phyloP scores from a whole-genome alignment of 2,329 filamentous ascomycete genomes.

The Neurospora sp. region DNA sequence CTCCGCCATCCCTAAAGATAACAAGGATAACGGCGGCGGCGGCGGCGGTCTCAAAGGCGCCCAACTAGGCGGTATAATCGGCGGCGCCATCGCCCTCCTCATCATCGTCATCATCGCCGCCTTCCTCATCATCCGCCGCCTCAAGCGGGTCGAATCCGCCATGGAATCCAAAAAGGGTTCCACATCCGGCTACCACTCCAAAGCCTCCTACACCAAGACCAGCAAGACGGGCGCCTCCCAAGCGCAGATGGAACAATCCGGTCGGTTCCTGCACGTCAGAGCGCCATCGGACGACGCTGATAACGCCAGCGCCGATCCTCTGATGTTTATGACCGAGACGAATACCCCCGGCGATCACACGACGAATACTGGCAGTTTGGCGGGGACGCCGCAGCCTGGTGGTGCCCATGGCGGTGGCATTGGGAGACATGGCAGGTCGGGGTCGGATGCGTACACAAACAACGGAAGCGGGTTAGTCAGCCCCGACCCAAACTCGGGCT shows the following conservation, averaged over 20 bases:
- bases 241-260: conserved; percentile 27
- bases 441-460: conserved; percentile 11
- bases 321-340: conserved; percentile 20
- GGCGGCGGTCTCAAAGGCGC: conserved; percentile 26
- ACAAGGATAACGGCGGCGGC: conserved; percentile 15
- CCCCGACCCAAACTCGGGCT: conserved; percentile 15
- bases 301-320: conserved; percentile 31
- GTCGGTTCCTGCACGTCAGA: conserved; percentile 20
- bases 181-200: conserved; percentile 23
- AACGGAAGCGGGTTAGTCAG: neutral
- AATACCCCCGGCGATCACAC: conserved; percentile 10
- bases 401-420: neutral
- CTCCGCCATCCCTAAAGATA: conserved; percentile 21
- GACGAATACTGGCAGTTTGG: conserved; percentile 4
- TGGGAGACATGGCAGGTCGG: conserved; percentile 10
- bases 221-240: conserved; percentile 12
- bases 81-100: conserved; percentile 38
- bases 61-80: conserved; percentile 44
- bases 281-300: conserved; percentile 37
- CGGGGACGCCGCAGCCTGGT: conserved; percentile 7
- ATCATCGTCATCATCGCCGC: conserved; percentile 36
- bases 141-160: conserved; percentile 35
- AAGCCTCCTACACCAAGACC: conserved; percentile 1
- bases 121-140: conserved; percentile 39
- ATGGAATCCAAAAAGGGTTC: conserved; percentile 27